These are phyloP conservation scores for Salix dunnii DNA, from an alignment of 345 rosid genomes.

Conservation along the genomic window DNA sequence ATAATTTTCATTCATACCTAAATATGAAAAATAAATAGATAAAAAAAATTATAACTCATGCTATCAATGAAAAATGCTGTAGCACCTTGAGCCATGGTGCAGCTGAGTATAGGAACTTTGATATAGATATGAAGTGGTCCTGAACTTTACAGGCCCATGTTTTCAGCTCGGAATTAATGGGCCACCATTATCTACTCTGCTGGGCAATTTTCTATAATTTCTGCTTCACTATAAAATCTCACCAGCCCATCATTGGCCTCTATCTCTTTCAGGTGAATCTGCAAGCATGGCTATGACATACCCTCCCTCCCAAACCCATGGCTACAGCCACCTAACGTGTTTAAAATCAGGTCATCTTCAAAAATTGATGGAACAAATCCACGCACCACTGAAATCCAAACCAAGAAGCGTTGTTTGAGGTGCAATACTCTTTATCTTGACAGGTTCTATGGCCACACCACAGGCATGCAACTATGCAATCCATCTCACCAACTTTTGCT, in stretches of 20 bases:
- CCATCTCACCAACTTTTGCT: not conserved
- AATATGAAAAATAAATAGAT: no score
- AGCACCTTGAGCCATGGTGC: no score
- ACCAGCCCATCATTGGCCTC: not conserved
- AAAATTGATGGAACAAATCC: not conserved
- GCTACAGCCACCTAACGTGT: not conserved
- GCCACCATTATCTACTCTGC: no score
- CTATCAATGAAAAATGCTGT: no score
- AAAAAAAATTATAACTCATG: no score
- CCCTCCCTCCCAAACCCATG: constrained; percentile 5
- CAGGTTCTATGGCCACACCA: constrained; percentile 54
- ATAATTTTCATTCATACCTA: no score
- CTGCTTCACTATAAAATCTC: not conserved
- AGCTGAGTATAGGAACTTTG: no score
- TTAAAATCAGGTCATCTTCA: constrained; percentile 10
- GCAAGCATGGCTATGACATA: constrained; percentile 11
- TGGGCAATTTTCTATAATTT: not conserved
- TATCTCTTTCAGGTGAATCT: not conserved
- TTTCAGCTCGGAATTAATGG: not conserved
- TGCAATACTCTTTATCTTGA: constrained; percentile 43
- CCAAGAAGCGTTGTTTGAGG: constrained; percentile 52
- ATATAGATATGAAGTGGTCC: no score
- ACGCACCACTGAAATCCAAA: constrained; percentile 5
- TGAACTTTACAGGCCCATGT: not conserved
- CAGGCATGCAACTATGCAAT: constrained; percentile 33